These are phyloP conservation scores for Eimeria tenella DNA, from an alignment of 169 alveolate species.

Conservation along the genomic window DNA sequence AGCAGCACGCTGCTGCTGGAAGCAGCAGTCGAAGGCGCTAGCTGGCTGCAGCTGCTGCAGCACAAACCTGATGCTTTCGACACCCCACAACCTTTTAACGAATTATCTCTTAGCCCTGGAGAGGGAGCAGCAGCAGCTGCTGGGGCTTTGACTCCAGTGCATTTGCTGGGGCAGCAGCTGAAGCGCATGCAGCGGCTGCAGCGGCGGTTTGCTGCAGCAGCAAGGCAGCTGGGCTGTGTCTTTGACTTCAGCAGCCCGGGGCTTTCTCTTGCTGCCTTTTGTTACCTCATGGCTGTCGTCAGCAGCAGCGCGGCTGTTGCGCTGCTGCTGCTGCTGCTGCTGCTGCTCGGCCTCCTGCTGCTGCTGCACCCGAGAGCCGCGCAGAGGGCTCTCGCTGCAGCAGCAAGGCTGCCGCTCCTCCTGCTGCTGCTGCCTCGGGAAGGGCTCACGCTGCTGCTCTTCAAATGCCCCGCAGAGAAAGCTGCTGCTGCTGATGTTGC, in stretches of 20 bases:
- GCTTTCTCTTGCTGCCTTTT: not conserved
- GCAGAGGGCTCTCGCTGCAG: constrained; percentile 7
- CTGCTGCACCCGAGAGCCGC: constrained; percentile 25
- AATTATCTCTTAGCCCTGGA: not conserved
- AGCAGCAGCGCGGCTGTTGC: not conserved
- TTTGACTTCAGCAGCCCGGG: not conserved
- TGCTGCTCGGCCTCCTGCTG: constrained; percentile 18
- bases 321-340: constrained; percentile 53
- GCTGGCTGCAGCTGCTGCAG: constrained; percentile 36
- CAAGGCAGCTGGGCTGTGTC: not conserved
- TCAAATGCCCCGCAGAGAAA: not conserved
- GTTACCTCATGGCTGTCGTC: constrained; percentile 3
- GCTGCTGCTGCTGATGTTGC: constrained; percentile 29
- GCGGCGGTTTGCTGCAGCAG: constrained; percentile 8
- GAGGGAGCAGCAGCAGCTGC: constrained; percentile 19
- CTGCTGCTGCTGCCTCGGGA: not conserved
- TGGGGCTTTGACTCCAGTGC: not conserved
- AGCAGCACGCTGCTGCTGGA: constrained; percentile 12
- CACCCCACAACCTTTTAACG: not conserved
- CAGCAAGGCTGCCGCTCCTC: not conserved
- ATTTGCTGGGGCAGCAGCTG: constrained; percentile 8
- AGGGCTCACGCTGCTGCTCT: constrained; percentile 8
- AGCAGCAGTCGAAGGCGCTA: not conserved
- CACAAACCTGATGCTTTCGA: not conserved
- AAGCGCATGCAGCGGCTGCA: not conserved